Base-by-base conservation (phyloP, 345 rosid genomes). In the Populus pruinosa region DNA sequence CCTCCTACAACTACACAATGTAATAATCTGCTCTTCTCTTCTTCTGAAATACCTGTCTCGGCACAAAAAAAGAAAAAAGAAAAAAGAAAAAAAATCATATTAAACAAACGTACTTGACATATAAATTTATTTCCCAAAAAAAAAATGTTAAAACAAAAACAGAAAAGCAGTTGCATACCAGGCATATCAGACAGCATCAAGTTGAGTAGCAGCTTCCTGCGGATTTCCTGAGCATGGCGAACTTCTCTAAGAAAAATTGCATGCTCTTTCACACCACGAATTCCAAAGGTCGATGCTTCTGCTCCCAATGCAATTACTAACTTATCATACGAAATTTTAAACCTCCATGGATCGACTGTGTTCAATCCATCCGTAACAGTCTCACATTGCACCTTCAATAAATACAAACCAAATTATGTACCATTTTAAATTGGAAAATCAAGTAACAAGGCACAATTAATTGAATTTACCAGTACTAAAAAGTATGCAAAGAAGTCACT, bases 1-100 rank as follows among this genome's bases (percentile, higher is more conserved):
- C 97, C 99, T 82, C 99, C 99, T 6, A 96, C 99, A 62, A 96
- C 98, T 76, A 96, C 96, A 78, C 97, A 93, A 74, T 92, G 98
- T 53, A 93, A 83, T 78, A 93, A 82, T 83, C 98, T 91, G 71
- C 85, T 74, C 85, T 91, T 95, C 88, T 95, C 99, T 71, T 88
- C 90, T 75, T 89, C 92, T 7, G 92, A 79, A 80, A 91, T 72
- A 25, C 98, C 98, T 93, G 88, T 67, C 55, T 59, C 78, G 27
- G 64, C 41, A 39, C 79, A 70, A 50, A 55, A 49, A 35, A 74
- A 44, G 49, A 23, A 66, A 70, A 50, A 55, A 49, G 29, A 74
- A 44, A 55, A 23, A 66, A 25, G 25, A 25, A 53, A 44, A 44
- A 47, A 39, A 62, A 14, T 23, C 6, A 13, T 21, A 41, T n/a